Percentiles rank a stretch among this genome's conserved stretches.
Evolutionary conservation across 768 basidiomycete genomes (phyloP).

Genomic region (Naganishia vishniacii): DNA sequence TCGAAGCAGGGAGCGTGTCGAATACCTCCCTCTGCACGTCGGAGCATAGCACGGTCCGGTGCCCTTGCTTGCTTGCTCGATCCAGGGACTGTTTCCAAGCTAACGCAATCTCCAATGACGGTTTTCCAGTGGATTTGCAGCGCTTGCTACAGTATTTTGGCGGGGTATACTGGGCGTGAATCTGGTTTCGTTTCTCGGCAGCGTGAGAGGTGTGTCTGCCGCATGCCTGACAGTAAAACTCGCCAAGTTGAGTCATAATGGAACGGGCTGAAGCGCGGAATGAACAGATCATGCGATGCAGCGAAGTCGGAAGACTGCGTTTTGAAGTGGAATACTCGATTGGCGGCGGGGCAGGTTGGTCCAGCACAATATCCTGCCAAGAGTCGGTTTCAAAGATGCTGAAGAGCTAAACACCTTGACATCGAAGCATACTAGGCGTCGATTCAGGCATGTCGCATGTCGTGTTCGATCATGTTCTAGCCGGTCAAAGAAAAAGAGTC

Average conservation of each 20-base stretch:
- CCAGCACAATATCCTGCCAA: no score
- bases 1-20: neutral
- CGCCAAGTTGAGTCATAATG: neutral
- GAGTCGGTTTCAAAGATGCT: no score
- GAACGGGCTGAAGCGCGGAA: neutral
- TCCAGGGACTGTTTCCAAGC: slow-evolving; percentile 14
- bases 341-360: no score
- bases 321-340: no score
- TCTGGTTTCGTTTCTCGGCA: neutral
- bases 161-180: neutral
- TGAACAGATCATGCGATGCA: neutral
- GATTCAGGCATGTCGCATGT: no score
- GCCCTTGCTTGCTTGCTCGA: neutral
- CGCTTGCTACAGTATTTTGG: slow-evolving; percentile 19
- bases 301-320: neutral
- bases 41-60: slow-evolving; percentile 1
- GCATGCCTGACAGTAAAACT: slow-evolving; percentile 25
- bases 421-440: no score
- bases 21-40: slow-evolving; percentile 17
- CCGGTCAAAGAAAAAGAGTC: no score
- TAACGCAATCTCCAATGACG: neutral
- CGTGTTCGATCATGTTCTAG: no score
- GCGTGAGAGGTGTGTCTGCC: slow-evolving; percentile 24
- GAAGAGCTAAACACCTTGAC: no score
- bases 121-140: slow-evolving; percentile 12